Conservation (phyloP, 1,139 yeast genomes). For the Pneumocystis jirovecii region DNA sequence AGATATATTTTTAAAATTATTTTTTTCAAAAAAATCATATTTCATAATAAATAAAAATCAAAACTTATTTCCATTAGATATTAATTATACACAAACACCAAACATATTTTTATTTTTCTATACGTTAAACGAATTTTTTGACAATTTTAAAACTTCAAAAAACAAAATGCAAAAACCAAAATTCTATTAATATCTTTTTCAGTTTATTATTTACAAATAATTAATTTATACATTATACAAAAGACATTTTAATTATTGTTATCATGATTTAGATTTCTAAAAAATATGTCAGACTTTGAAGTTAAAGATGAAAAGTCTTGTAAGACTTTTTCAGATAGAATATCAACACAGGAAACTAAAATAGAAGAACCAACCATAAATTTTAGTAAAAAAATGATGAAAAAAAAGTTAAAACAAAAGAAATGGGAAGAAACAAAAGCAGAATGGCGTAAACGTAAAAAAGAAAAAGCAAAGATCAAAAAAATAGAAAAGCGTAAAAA, state of each 20-base stretch:
- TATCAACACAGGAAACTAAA: neutral
- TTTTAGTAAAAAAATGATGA: neutral
- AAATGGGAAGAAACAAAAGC: slow-evolving; percentile 1
- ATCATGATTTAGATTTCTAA: neutral
- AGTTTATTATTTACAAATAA: neutral
- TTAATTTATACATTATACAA: neutral
- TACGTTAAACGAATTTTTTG: too few relatives aligned
- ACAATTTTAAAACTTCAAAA: neutral
- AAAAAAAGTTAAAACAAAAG: neutral
- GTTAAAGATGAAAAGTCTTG: neutral
- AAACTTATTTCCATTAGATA: too few relatives aligned
- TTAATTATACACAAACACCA: too few relatives aligned
- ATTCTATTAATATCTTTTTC: neutral
- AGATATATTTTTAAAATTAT: too few relatives aligned
- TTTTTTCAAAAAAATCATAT: too few relatives aligned
- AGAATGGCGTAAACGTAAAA: neutral
- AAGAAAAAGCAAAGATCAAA: neutral
- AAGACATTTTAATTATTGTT: neutral
- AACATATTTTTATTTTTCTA: too few relatives aligned
- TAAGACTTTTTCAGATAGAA: neutral
- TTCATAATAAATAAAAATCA: too few relatives aligned
- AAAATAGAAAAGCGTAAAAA: neutral
- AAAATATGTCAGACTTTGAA: neutral
- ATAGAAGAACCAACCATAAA: neutral
- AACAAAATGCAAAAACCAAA: neutral